A percentile compares a stretch with the other conserved stretches of the same genome.
Evolutionary conservation across 805 yeast species (phyloP).

Genomic region (Yarrowia osloensis): DNA sequence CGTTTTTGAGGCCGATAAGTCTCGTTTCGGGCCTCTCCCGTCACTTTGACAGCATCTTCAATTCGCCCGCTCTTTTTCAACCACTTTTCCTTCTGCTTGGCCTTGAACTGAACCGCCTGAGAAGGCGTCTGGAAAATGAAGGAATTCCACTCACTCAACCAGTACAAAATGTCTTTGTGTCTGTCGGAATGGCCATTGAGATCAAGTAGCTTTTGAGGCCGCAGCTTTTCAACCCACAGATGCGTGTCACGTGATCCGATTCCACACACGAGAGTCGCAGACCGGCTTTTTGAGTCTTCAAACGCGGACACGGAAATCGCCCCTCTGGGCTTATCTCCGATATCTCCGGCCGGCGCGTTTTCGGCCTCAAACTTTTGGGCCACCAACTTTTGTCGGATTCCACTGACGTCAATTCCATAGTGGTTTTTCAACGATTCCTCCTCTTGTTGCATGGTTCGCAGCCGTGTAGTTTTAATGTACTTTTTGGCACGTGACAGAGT

Average conservation of each 20-base stretch:
- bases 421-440: slow-evolving; percentile 11
- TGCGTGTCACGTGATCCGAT: neutral
- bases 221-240: slow-evolving; percentile 19
- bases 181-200: slow-evolving; percentile 9
- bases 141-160: slow-evolving; percentile 27
- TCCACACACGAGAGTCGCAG: neutral
- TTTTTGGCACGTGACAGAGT: neutral
- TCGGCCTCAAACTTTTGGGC: neutral
- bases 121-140: slow-evolving; percentile 21
- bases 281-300: neutral
- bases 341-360: neutral
- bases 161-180: slow-evolving; percentile 14
- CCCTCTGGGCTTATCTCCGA: neutral
- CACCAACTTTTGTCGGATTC: neutral
- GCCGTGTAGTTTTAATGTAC: neutral
- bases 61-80: neutral
- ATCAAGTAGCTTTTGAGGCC: neutral
- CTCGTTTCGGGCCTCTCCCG: slow-evolving; percentile 42
- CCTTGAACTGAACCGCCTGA: neutral
- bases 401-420: slow-evolving; percentile 5
- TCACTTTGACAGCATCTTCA: neutral
- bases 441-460: slow-evolving; percentile 11
- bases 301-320: neutral
- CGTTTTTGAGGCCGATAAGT: slow-evolving; percentile 56
- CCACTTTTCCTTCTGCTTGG: slow-evolving; percentile 21